Percentiles rank a stretch among this genome's conserved stretches.
These are phyloP conservation scores for Hemileccinum impolitum DNA, from an alignment of 768 basidiomycete genomes.

Conservation along the genomic window DNA sequence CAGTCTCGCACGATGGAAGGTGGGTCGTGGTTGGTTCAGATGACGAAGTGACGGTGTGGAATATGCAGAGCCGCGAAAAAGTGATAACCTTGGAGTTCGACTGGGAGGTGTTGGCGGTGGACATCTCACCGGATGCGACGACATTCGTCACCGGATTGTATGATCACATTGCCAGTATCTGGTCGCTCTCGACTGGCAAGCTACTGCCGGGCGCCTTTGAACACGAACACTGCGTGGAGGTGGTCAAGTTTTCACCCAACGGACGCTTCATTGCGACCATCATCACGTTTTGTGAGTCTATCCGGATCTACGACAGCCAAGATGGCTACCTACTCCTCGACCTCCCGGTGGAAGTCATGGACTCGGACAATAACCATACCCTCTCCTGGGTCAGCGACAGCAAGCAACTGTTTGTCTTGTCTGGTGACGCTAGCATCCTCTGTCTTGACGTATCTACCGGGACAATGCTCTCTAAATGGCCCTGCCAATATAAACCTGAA, in stretches of 20 bases:
- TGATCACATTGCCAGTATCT: neutral
- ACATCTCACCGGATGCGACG: conserved; percentile 13
- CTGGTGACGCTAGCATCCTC: neutral
- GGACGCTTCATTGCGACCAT: neutral
- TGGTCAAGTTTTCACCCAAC: neutral
- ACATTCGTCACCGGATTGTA: conserved; percentile 1
- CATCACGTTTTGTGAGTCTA: no score
- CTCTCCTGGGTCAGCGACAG: neutral
- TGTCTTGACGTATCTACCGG: neutral
- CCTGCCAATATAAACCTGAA: neutral
- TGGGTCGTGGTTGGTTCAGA: no score
- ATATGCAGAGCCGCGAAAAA: no score
- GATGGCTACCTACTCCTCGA: no score
- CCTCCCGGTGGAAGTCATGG: no score
- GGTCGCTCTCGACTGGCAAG: conserved; percentile 3
- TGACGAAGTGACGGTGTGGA: no score
- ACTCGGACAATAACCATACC: no score
- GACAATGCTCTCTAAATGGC: neutral
- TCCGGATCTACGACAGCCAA: no score
- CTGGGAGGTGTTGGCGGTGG: neutral
- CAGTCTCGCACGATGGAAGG: no score
- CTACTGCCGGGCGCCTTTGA: neutral
- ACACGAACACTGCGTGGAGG: no score
- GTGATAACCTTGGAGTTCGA: no score
- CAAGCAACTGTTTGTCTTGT: neutral